A percentile compares a stretch with the other conserved stretches of the same genome.
These are phyloP conservation scores for Suzukiozyma palmioleophila DNA, from an alignment of 1,139 yeast species.

Conservation along the genomic window DNA sequence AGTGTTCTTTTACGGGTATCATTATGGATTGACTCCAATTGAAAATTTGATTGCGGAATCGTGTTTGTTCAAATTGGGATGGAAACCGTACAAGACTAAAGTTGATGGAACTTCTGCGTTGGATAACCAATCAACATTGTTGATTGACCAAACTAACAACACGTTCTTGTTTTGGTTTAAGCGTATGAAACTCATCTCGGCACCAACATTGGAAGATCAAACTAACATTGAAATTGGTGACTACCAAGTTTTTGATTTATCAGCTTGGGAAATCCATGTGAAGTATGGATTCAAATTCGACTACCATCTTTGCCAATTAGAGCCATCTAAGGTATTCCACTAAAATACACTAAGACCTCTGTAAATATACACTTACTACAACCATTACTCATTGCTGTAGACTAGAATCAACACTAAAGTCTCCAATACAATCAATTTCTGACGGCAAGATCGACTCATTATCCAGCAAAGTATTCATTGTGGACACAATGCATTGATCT, in stretches of 20 bases:
- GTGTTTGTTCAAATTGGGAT: slow-evolving; percentile 36
- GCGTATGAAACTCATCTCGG: slow-evolving; percentile 20
- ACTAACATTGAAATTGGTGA: slow-evolving; percentile 31
- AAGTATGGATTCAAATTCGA: slow-evolving; percentile 39
- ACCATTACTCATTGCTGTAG: too few species aligned
- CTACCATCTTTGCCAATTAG: slow-evolving; percentile 23
- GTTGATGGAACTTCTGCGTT: slow-evolving; percentile 5
- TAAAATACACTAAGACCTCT: slow-evolving; percentile 5
- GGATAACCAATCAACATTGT: slow-evolving; percentile 1
- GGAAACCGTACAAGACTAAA: slow-evolving; percentile 37
- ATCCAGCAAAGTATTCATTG: too few species aligned
- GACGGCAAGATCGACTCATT: background rate
- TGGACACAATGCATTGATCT: too few species aligned
- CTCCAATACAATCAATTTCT: slow-evolving; percentile 4
- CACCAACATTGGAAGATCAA: slow-evolving; percentile 12
- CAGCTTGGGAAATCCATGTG: slow-evolving; percentile 39
- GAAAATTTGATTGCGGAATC: slow-evolving; percentile 46
- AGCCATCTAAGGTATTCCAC: slow-evolving; percentile 25
- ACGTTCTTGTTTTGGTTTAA: slow-evolving; percentile 35
- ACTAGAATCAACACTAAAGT: too few species aligned
- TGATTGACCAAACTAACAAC: slow-evolving; percentile 6
- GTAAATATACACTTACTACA: background rate
- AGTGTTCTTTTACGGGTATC: slow-evolving; percentile 57
- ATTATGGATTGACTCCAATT: slow-evolving; percentile 50
- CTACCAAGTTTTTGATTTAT: slow-evolving; percentile 42